Percentiles rank a stretch among this genome's conserved stretches.
phyloP scores from a whole-genome alignment of 805 yeast genomes.

The Zygosaccharomyces kombuchaensis region DNA sequence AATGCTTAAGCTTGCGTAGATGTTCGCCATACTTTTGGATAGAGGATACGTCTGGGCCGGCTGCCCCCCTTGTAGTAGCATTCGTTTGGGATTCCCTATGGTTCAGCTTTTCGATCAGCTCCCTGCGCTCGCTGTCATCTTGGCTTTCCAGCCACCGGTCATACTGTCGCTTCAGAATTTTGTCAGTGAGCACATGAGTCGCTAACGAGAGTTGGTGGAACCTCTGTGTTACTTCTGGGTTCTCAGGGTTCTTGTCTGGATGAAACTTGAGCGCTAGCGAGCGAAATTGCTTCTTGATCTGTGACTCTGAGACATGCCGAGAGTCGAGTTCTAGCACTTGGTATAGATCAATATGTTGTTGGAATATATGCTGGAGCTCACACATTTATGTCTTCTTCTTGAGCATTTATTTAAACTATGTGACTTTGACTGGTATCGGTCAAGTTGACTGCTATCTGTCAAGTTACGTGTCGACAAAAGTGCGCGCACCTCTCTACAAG shows the following conservation, averaged over 20 bases:
- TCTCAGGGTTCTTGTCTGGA: slow-evolving; percentile 26
- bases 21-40: slow-evolving; percentile 27
- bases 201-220: slow-evolving; percentile 32
- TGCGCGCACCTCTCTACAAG: neutral
- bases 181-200: slow-evolving; percentile 22
- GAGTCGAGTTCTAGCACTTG: slow-evolving; percentile 42
- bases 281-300: slow-evolving; percentile 21
- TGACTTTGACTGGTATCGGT: neutral
- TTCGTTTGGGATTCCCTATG: slow-evolving; percentile 6
- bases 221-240: slow-evolving; percentile 15
- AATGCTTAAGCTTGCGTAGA: slow-evolving; percentile 29
- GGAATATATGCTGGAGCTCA: slow-evolving; percentile 10
- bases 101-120: slow-evolving; percentile 8
- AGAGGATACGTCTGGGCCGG: slow-evolving; percentile 3
- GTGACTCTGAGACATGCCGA: slow-evolving; percentile 37
- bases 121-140: slow-evolving; percentile 5
- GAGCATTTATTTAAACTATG: too few relatives aligned
- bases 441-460: neutral
- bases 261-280: slow-evolving; percentile 26
- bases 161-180: slow-evolving; percentile 15
- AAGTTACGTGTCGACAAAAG: neutral
- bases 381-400: neutral
- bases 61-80: neutral
- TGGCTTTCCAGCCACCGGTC: slow-evolving; percentile 21
- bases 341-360: slow-evolving; percentile 32